phyloP scores from a whole-genome alignment of 805 yeast genomes.

The Saccharomyces paradoxus region DNA sequence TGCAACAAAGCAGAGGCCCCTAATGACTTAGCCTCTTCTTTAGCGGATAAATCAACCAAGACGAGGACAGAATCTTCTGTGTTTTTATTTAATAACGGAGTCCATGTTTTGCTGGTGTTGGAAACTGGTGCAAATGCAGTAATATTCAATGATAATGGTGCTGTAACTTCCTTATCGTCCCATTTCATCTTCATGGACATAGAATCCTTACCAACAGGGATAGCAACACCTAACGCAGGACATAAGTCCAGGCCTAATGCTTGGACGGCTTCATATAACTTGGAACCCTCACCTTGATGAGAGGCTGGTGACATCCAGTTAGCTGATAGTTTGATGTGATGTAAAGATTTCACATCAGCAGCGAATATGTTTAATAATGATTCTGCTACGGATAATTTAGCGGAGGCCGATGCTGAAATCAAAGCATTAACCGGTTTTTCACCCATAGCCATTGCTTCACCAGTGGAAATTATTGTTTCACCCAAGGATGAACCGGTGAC shows the following conservation, averaged over 20 bases:
- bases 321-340: constrained; percentile 79
- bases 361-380: constrained; percentile 81
- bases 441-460: constrained; percentile 97
- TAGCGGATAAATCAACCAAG: constrained; percentile 67
- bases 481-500: constrained; percentile 90
- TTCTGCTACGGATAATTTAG: constrained; percentile 93
- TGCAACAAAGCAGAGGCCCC: constrained; percentile 97
- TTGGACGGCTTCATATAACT: constrained; percentile 91
- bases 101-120: constrained; percentile 88
- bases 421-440: constrained; percentile 89
- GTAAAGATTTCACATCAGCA: constrained; percentile 72
- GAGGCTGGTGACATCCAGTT: constrained; percentile 99
- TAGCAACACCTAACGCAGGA: constrained; percentile 82
- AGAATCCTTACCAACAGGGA: constrained; percentile 98
- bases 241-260: constrained; percentile 92
- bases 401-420: constrained; percentile 82
- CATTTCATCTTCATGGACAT: constrained; percentile 99
- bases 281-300: constrained; percentile 91
- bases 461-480: constrained; percentile 59
- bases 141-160: constrained; percentile 86
- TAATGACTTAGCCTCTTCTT: constrained; percentile 44
- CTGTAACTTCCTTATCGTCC: constrained; percentile 84
- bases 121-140: constrained; percentile 88
- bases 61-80: constrained; percentile 55
- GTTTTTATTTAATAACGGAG: constrained; percentile 61